These are phyloP conservation scores for Trypanosoma brucei DNA, from an alignment of 208 protist species.

Conservation along the genomic window DNA sequence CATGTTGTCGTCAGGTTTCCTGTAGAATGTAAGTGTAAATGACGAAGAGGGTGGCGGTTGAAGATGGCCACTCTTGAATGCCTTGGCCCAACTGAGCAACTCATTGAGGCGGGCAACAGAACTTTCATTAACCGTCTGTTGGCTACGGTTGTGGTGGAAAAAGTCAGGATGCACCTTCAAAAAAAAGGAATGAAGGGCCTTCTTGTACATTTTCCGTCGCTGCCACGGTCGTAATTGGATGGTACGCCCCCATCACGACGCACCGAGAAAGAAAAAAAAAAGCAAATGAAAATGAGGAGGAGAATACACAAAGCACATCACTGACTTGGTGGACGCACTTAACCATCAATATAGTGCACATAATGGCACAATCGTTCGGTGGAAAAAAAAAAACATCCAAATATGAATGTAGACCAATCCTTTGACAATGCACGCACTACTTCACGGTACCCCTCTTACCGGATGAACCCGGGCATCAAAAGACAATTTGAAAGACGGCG, in stretches of 20 bases:
- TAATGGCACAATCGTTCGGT: too few relatives aligned
- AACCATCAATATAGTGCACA: too few relatives aligned
- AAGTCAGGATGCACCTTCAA: conserved; percentile 92
- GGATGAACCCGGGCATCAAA: too few relatives aligned
- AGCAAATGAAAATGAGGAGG: not conserved
- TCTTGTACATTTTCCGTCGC: conserved; percentile 82
- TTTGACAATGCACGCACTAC: too few relatives aligned
- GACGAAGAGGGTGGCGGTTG: conserved; percentile 66
- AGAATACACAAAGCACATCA: not conserved
- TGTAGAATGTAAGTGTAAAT: conserved; percentile 83
- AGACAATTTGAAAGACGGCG: too few relatives aligned
- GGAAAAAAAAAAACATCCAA: too few relatives aligned
- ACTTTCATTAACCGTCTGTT: conserved; percentile 79
- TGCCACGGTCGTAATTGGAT: not conserved
- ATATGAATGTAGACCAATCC: too few relatives aligned
- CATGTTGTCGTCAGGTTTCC: conserved; percentile 42
- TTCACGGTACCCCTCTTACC: too few relatives aligned
- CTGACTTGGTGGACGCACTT: not conserved
- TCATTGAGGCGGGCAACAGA: conserved; percentile 89
- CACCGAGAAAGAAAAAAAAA: not conserved
- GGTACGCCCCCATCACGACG: not conserved
- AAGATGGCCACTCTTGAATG: conserved; percentile 74
- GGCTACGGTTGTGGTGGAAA: conserved; percentile 73
- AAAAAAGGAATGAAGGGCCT: conserved; percentile 87
- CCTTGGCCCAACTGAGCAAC: conserved; percentile 83